Percentiles rank a stretch among this genome's conserved stretches.
These are phyloP conservation scores for Eucalyptus curtisii DNA, from an alignment of 345 rosid genomes.

Conservation along the genomic window DNA sequence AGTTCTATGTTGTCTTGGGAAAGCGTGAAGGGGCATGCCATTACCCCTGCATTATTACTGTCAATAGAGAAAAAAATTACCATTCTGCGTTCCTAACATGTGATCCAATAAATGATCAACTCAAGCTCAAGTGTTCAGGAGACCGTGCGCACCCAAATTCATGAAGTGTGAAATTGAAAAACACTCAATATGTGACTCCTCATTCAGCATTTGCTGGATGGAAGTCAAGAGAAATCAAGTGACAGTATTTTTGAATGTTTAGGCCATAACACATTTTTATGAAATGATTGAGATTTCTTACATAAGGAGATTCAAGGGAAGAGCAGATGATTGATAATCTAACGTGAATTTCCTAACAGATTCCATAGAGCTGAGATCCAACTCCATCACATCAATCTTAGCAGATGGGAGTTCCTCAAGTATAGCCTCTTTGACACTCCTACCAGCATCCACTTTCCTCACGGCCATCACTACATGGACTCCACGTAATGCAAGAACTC, in stretches of 20 bases:
- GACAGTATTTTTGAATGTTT: neutral
- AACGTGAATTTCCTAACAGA: conserved; percentile 22
- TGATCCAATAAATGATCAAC: neutral
- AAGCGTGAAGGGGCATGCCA: conserved; percentile 27
- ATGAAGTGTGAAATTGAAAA: neutral
- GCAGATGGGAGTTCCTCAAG: neutral
- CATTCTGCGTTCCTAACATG: neutral
- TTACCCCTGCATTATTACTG: conserved; percentile 37
- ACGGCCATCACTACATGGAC: conserved; percentile 1
- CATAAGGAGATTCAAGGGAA: conserved; percentile 30
- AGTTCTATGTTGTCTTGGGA: conserved; percentile 45
- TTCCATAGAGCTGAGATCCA: conserved; percentile 30
- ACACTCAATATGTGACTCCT: neutral
- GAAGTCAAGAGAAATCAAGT: neutral
- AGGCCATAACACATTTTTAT: neutral
- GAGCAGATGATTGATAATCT: conserved; percentile 8
- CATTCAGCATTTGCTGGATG: neutral
- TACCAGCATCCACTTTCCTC: conserved; percentile 21
- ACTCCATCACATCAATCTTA: conserved; percentile 15
- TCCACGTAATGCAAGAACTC: conserved; percentile 17
- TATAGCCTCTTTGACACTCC: conserved; percentile 10
- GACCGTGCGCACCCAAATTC: neutral
- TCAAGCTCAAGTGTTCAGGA: neutral
- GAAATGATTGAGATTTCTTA: neutral
- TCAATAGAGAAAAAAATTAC: neutral